Conservation (phyloP, 176 grass and related monocot genomes). For the Raddia distichophylla region DNA sequence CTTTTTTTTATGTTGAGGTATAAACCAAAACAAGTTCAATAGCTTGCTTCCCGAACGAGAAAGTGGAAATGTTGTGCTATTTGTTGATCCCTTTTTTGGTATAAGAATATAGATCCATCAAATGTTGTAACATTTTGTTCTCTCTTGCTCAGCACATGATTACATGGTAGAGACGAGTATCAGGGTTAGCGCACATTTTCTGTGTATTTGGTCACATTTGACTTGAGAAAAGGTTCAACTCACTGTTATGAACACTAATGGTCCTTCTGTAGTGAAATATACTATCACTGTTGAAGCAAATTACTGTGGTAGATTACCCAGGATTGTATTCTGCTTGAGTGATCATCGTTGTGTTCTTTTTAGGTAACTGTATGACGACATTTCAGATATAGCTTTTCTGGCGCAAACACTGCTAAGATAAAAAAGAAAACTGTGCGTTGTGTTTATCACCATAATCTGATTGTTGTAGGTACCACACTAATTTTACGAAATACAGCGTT, state of each 20-base stretch:
- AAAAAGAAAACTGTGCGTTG: neutral
- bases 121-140: neutral
- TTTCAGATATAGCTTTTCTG: neutral
- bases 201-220: neutral
- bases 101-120: neutral
- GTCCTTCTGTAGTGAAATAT: neutral
- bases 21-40: conserved; percentile 1
- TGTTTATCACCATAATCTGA: conserved; percentile 7
- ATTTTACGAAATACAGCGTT: neutral
- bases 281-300: neutral
- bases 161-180: neutral
- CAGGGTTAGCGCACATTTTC: neutral
- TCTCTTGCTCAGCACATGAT: neutral
- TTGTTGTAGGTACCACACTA: neutral
- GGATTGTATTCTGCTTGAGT: neutral
- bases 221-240: neutral
- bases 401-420: neutral
- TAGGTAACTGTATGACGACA: conserved; percentile 9
- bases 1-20: neutral
- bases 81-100: neutral
- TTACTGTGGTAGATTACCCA: neutral
- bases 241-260: neutral
- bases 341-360: neutral
- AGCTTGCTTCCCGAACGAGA: neutral
- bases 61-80: conserved; percentile 5